phyloP scores from a whole-genome alignment of 192 early-diverging fungal genomes.

The Coemansia sp. region DNA sequence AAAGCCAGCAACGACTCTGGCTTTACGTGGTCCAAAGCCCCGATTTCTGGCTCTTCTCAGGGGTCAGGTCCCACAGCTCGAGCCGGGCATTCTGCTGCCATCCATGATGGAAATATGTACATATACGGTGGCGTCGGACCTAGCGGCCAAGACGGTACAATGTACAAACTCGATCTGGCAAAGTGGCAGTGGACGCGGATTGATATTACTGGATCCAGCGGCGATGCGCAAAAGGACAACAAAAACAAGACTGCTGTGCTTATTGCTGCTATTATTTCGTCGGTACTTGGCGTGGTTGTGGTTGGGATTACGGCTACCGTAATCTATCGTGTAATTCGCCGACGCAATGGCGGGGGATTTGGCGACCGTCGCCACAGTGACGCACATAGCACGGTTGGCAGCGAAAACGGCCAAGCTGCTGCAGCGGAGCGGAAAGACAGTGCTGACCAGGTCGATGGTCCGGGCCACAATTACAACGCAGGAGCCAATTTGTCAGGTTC shows the following conservation, averaged over 20 bases:
- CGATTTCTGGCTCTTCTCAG: conserved; percentile 27
- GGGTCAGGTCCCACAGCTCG: conserved; percentile 54
- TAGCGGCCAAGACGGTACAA: conserved; percentile 57
- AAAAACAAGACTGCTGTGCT: conserved; percentile 48
- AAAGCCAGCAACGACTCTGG: conserved; percentile 15
- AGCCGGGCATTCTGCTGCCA: conserved; percentile 66
- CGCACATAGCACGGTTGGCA: conserved; percentile 3
- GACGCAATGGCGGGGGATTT: conserved; percentile 17
- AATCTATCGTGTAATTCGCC: conserved; percentile 41
- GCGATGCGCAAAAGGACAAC: conserved; percentile 12
- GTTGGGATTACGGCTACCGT: conserved; percentile 51
- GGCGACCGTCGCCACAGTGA: conserved; percentile 15
- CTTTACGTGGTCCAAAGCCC: conserved; percentile 52
- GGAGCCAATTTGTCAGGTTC: background rate
- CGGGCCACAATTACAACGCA: background rate
- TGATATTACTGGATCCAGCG: conserved; percentile 26
- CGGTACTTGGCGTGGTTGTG: conserved; percentile 46
- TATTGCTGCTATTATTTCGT: conserved; percentile 52
- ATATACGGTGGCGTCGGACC: conserved; percentile 68
- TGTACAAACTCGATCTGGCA: conserved; percentile 64
- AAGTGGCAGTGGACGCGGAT: conserved; percentile 65
- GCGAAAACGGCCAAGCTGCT: background rate
- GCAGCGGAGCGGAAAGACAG: conserved; percentile 5
- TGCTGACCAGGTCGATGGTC: background rate
- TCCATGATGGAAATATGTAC: conserved; percentile 61